These are phyloP conservation scores for Cercospora sojina DNA, from an alignment of 2,329 filamentous ascomycete genomes.

Conservation along the genomic window DNA sequence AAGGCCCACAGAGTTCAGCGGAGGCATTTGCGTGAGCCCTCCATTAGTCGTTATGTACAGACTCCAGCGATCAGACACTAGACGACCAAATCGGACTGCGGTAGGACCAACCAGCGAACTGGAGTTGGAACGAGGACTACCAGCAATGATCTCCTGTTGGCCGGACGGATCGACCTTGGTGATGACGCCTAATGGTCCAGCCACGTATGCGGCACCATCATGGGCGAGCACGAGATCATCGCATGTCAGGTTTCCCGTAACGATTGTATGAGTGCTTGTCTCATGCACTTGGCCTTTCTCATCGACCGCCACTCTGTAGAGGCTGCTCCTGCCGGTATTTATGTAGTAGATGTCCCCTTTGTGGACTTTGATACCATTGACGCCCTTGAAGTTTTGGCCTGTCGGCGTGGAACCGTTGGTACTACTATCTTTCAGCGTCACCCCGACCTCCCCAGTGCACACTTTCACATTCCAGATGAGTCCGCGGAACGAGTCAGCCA, in stretches of 20 bases:
- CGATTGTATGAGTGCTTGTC: background rate
- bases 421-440: conserved; percentile 12
- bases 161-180: background rate
- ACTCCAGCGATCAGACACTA: conserved; percentile 11
- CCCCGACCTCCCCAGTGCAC: conserved; percentile 1
- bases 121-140: background rate
- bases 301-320: conserved; percentile 9
- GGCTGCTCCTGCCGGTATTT: conserved; percentile 5
- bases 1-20: background rate
- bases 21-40: background rate
- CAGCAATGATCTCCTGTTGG: background rate
- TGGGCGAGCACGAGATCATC: conserved; percentile 11
- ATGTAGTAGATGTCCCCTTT: conserved; percentile 11
- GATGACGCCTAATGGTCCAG: background rate
- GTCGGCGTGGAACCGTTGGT: conserved; percentile 7
- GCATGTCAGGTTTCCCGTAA: conserved; percentile 6
- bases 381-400: background rate
- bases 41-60: conserved; percentile 11
- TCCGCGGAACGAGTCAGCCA: conserved; percentile 15
- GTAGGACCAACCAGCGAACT: conserved; percentile 13
- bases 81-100: conserved; percentile 8
- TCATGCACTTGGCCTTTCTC: background rate
- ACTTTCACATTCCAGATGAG: conserved; percentile 18
- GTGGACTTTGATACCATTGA: conserved; percentile 13
- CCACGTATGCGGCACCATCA: background rate